These are phyloP conservation scores for Scutellaria galericulata DNA, from an alignment of 257 asterid genomes.

Conservation along the genomic window DNA sequence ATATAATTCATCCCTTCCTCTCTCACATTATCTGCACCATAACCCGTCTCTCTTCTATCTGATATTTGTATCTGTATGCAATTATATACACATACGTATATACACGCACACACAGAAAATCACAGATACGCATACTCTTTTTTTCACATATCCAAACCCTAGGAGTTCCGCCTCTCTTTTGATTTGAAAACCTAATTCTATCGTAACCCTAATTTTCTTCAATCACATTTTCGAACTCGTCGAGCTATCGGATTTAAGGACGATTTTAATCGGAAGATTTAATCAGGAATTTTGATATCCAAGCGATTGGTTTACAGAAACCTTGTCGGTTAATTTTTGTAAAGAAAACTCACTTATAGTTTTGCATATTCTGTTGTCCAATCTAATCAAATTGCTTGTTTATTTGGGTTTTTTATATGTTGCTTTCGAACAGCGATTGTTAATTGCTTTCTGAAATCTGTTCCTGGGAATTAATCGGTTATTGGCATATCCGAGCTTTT, in stretches of 20 bases:
- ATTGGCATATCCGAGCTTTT: constrained; percentile 24
- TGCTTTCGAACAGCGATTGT: not conserved
- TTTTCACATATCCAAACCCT: constrained; percentile 37
- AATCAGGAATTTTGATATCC: constrained; percentile 4
- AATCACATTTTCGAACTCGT: constrained; percentile 26
- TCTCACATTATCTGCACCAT: constrained; percentile 34
- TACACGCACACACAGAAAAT: constrained; percentile 19
- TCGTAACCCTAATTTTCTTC: not conserved
- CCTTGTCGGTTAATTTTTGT: constrained; percentile 9
- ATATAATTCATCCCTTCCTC: constrained; percentile 6
- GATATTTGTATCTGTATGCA: constrained; percentile 16
- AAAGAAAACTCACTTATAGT: not conserved
- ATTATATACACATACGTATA: constrained; percentile 1
- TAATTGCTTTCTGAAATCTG: constrained; percentile 15
- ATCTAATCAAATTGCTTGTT: constrained; percentile 1
- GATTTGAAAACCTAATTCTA: constrained; percentile 39
- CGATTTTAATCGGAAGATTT: not conserved
- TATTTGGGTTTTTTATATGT: not conserved
- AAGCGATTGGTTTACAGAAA: not conserved
- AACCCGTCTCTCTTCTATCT: not conserved
- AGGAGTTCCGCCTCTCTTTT: constrained; percentile 29
- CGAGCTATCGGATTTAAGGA: constrained; percentile 16
- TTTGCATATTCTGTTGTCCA: not conserved
- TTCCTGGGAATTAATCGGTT: constrained; percentile 4
- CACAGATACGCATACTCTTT: constrained; percentile 12